A percentile compares a stretch with the other conserved stretches of the same genome.
Conservation (phyloP, 78 protist species). For the Andalucia godoyi region DNA sequence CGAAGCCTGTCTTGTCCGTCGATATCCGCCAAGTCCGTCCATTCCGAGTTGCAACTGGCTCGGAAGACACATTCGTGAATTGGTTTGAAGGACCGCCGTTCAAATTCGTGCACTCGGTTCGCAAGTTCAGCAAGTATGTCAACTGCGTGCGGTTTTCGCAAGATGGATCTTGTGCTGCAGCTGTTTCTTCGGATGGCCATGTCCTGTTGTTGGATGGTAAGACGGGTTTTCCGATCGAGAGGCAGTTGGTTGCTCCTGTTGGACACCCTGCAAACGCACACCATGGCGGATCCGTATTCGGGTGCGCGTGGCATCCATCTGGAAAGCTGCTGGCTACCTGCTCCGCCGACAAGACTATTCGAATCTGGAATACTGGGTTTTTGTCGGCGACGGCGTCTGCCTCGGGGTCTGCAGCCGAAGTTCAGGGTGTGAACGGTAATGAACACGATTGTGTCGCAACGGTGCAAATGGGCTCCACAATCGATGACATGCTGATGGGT, state of each 20-base stretch:
- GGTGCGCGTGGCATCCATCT: not conserved
- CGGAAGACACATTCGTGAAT: constrained; percentile 19
- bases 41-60: constrained; percentile 66
- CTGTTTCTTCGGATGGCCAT: constrained; percentile 1
- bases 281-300: constrained; percentile 5
- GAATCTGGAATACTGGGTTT: constrained; percentile 58
- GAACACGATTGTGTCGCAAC: no score
- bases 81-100: constrained; percentile 79
- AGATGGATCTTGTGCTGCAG: not conserved
- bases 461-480: no score
- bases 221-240: no score
- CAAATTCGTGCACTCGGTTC: constrained; percentile 40
- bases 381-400: no score
- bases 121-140: constrained; percentile 50
- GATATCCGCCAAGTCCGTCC: constrained; percentile 75
- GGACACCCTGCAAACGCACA: constrained; percentile 15
- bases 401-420: no score
- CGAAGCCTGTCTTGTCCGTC: constrained; percentile 47
- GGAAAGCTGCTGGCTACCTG: constrained; percentile 43
- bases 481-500: no score
- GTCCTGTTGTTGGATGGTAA: constrained; percentile 70
- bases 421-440: no score
- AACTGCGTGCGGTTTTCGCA: constrained; percentile 61
- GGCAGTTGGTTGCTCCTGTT: no score
- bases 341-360: constrained; percentile 73